Percentiles rank a stretch among this genome's conserved stretches.
These are phyloP conservation scores for Vitis rotundifolia DNA, from an alignment of 164 flowering plant species.

Conservation along the genomic window DNA sequence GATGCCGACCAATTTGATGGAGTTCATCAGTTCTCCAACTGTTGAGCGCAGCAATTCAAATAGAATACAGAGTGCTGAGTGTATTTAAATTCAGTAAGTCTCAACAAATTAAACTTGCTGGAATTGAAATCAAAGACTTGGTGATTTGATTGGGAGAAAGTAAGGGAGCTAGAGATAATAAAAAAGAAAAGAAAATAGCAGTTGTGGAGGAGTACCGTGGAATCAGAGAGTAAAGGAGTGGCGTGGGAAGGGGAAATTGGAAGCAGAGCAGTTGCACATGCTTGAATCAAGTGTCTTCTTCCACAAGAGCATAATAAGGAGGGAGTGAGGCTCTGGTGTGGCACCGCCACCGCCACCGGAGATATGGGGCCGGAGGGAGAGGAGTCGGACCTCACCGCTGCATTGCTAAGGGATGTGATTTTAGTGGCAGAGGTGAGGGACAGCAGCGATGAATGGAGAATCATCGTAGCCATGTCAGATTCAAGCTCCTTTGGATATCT, in stretches of 20 bases:
- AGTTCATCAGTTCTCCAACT: too few species aligned
- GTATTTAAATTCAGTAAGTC: too few species aligned
- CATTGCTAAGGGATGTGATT: background rate
- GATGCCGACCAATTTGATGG: too few species aligned
- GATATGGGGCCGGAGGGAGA: background rate
- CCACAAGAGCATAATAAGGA: constrained; percentile 33
- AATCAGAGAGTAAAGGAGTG: constrained; percentile 20
- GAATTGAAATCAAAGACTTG: too few species aligned
- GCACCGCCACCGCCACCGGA: background rate
- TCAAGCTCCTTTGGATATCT: too few species aligned
- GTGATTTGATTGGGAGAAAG: too few species aligned
- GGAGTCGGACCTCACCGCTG: background rate
- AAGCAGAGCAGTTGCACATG: constrained; percentile 25
- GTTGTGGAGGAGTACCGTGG: constrained; percentile 18
- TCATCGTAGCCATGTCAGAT: background rate
- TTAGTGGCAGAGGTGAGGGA: background rate
- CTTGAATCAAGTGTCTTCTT: constrained; percentile 45
- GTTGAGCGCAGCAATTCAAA: too few species aligned
- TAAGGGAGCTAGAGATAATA: too few species aligned
- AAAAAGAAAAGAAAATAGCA: too few species aligned
- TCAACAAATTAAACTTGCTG: too few species aligned
- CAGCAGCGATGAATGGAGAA: constrained; percentile 2
- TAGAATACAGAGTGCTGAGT: too few species aligned
- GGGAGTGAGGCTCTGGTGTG: constrained; percentile 1
- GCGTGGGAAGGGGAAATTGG: constrained; percentile 24